Percentiles rank a stretch among this genome's conserved stretches.
Conservation (phyloP, 2,329 filamentous ascomycete species). For the Pseudogymnoascus sp. region DNA sequence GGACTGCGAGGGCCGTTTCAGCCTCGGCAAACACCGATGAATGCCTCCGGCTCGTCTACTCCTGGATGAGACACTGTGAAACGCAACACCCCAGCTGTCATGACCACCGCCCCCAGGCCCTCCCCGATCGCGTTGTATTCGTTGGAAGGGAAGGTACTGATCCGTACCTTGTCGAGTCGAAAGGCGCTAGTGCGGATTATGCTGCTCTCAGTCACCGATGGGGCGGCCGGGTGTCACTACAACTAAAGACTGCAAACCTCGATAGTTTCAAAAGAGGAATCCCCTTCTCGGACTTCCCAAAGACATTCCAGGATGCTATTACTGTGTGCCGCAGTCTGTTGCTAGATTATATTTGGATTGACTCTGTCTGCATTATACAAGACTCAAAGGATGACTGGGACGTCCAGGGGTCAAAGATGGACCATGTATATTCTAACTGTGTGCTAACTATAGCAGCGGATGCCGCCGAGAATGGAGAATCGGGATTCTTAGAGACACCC, state of each 20-base stretch:
- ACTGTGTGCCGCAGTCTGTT: slow-evolving; percentile 19
- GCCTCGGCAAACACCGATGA: background rate
- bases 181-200: slow-evolving; percentile 11
- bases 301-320: slow-evolving; percentile 24
- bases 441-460: slow-evolving; percentile 21
- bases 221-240: slow-evolving; percentile 17
- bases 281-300: slow-evolving; percentile 15
- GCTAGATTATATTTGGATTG: slow-evolving; percentile 27
- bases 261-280: slow-evolving; percentile 11
- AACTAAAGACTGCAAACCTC: slow-evolving; percentile 6
- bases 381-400: slow-evolving; percentile 24
- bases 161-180: background rate
- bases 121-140: background rate
- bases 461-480: background rate
- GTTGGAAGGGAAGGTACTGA: background rate
- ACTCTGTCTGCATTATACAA: slow-evolving; percentile 29
- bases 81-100: background rate
- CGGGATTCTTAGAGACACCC: background rate
- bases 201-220: slow-evolving; percentile 24
- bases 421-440: slow-evolving; percentile 20
- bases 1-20: background rate
- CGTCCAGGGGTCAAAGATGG: slow-evolving; percentile 23
- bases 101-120: background rate
- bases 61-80: background rate
- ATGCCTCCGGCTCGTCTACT: background rate